These are phyloP conservation scores for Cladophialophora carrionii DNA, from an alignment of 2,329 filamentous ascomycete species.

Conservation along the genomic window DNA sequence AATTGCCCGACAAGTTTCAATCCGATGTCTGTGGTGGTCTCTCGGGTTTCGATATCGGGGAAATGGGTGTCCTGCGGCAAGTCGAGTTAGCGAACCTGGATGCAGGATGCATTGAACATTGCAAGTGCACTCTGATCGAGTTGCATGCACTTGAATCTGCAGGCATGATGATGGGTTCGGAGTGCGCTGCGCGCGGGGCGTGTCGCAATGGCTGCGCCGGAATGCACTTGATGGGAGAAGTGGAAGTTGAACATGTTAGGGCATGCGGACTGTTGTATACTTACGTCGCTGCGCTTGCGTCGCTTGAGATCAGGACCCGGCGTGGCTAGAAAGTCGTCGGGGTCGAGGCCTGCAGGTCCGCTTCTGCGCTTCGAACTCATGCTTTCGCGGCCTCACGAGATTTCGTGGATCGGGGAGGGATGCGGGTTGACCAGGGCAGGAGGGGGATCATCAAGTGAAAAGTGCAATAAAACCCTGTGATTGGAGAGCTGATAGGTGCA, in stretches of 20 bases:
- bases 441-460: constrained; percentile 23
- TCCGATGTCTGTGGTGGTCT: constrained; percentile 72
- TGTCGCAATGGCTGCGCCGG: constrained; percentile 5
- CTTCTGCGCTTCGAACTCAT: constrained; percentile 61
- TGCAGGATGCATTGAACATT: constrained; percentile 3
- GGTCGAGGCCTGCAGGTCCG: constrained; percentile 49
- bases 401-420: constrained; percentile 27
- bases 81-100: constrained; percentile 22
- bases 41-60: constrained; percentile 58
- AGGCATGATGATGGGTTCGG: constrained; percentile 17
- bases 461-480: constrained; percentile 7
- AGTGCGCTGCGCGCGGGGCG: constrained; percentile 16
- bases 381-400: constrained; percentile 31
- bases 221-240: constrained; percentile 13
- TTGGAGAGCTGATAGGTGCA: constrained; percentile 7
- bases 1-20: constrained; percentile 75
- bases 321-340: constrained; percentile 52
- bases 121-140: constrained; percentile 13
- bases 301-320: constrained; percentile 61
- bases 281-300: constrained; percentile 39
- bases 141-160: constrained; percentile 5
- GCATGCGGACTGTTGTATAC: constrained; percentile 27
- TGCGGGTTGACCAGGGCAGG: constrained; percentile 20
- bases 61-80: constrained; percentile 37
- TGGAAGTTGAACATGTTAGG: constrained; percentile 25